A percentile compares a stretch with the other conserved stretches of the same genome.
Conservation (phyloP, 306 rosid genomes). For the Cucurbita moschata region DNA sequence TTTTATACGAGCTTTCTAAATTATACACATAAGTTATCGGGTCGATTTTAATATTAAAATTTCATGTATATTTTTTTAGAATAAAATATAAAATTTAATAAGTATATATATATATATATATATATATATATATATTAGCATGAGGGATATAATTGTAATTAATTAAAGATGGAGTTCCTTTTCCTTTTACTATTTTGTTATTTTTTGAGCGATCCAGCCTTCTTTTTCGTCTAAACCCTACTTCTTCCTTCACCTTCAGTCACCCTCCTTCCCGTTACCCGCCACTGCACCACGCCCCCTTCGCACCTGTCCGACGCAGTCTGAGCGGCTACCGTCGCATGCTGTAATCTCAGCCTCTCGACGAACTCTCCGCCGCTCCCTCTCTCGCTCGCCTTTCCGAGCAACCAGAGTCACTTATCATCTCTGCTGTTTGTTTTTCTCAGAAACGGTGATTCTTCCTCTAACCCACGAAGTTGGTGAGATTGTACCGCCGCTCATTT, state of each 20-base stretch:
- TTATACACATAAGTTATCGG: too few species aligned
- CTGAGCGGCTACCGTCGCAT: neutral
- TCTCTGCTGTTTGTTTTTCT: neutral
- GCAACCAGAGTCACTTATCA: neutral
- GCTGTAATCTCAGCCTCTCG: neutral
- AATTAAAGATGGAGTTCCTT: too few species aligned
- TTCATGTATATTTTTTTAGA: too few species aligned
- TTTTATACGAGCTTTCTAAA: too few species aligned
- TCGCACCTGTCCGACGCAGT: neutral
- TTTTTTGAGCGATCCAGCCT: neutral
- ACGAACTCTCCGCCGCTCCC: neutral
- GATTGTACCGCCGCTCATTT: neutral
- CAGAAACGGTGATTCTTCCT: neutral
- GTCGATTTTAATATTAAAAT: too few species aligned
- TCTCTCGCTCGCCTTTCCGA: neutral
- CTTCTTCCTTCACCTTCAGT: neutral
- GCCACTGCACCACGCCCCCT: neutral
- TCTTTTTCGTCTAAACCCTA: neutral
- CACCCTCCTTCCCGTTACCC: neutral
- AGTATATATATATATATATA: too few species aligned
- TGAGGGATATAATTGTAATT: too few species aligned
- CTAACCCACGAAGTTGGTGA: neutral
- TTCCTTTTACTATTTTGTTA: too few species aligned
- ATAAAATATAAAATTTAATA: too few species aligned
- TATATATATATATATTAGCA: too few species aligned